Percentiles rank a stretch among this genome's conserved stretches.
Conservation (phyloP, 2,329 filamentous ascomycete species). For the Botrytis cinerea region DNA sequence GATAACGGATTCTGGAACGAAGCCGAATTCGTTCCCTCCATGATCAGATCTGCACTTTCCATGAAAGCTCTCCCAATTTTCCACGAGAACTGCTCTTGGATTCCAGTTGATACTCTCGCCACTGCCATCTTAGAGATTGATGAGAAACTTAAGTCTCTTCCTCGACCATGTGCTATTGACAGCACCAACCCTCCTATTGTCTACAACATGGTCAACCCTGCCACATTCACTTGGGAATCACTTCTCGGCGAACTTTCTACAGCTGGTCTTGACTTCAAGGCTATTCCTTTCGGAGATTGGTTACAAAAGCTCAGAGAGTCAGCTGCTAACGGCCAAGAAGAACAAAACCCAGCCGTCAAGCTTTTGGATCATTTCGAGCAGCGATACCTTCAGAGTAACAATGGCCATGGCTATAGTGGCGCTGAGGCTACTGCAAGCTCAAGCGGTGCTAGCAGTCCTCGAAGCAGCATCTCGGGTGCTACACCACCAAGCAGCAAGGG, state of each 20-base stretch:
- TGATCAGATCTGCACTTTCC: slow-evolving; percentile 50
- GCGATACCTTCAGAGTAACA: slow-evolving; percentile 22
- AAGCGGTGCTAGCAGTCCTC: slow-evolving; percentile 11
- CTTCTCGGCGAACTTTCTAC: slow-evolving; percentile 52
- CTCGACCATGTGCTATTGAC: slow-evolving; percentile 24
- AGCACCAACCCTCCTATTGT: slow-evolving; percentile 40
- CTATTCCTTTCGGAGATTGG: slow-evolving; percentile 49
- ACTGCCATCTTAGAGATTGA: slow-evolving; percentile 45
- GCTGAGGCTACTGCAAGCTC: neutral
- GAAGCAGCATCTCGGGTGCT: slow-evolving; percentile 4
- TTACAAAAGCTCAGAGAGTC: slow-evolving; percentile 47
- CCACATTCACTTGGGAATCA: slow-evolving; percentile 49
- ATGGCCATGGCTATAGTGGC: slow-evolving; percentile 13
- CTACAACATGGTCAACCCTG: slow-evolving; percentile 55
- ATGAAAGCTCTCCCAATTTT: slow-evolving; percentile 49
- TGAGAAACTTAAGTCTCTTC: slow-evolving; percentile 29
- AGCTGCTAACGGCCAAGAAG: slow-evolving; percentile 46
- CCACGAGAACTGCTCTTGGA: slow-evolving; percentile 46
- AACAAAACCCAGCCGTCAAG: slow-evolving; percentile 36
- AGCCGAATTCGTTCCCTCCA: slow-evolving; percentile 54
- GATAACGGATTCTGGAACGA: slow-evolving; percentile 49
- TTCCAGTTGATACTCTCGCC: slow-evolving; percentile 50
- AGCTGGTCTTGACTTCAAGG: slow-evolving; percentile 49
- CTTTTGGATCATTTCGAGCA: slow-evolving; percentile 25
- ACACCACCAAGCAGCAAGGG: slow-evolving; percentile 14